Evolutionary conservation across 805 yeast species (phyloP).

Genomic region (Zygosaccharomyces lentus): DNA sequence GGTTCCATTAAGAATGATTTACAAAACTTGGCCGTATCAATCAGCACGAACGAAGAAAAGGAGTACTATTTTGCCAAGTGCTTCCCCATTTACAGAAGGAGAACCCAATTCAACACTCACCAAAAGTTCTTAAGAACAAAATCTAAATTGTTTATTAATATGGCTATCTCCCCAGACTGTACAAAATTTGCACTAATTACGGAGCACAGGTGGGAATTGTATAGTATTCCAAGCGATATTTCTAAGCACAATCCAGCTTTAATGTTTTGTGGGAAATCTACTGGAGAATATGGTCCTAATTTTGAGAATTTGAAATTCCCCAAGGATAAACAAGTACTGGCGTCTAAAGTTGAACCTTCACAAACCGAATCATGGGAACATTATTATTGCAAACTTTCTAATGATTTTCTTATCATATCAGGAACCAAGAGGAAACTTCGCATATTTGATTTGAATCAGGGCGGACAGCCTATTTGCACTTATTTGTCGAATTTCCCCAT

Average conservation of each 20-base stretch:
- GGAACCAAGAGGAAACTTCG: conserved; percentile 68
- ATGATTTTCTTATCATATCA: conserved; percentile 55
- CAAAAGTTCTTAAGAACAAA: conserved; percentile 45
- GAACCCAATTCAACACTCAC: conserved; percentile 51
- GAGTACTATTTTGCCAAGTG: conserved; percentile 72
- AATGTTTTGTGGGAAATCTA: conserved; percentile 61
- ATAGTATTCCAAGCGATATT: conserved; percentile 39
- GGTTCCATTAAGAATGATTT: conserved; percentile 7
- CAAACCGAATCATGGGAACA: conserved; percentile 51
- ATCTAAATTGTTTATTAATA: conserved; percentile 47
- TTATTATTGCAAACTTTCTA: conserved; percentile 55
- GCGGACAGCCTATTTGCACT: conserved; percentile 64
- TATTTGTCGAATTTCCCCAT: conserved; percentile 71
- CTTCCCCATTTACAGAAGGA: conserved; percentile 74
- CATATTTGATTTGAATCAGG: conserved; percentile 52
- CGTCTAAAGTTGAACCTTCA: not conserved
- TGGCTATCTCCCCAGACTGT: conserved; percentile 61
- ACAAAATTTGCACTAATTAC: conserved; percentile 61
- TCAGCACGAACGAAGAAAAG: conserved; percentile 42
- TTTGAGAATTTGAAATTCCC: conserved; percentile 39
- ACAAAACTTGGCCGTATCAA: conserved; percentile 22
- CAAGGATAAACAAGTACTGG: conserved; percentile 10
- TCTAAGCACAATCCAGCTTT: conserved; percentile 43
- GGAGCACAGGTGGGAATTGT: conserved; percentile 72
- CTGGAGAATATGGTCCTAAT: conserved; percentile 61